A percentile compares a stretch with the other conserved stretches of the same genome.
Conservation (phyloP, 768 basidiomycete genomes). For the Polyporus arcularius region DNA sequence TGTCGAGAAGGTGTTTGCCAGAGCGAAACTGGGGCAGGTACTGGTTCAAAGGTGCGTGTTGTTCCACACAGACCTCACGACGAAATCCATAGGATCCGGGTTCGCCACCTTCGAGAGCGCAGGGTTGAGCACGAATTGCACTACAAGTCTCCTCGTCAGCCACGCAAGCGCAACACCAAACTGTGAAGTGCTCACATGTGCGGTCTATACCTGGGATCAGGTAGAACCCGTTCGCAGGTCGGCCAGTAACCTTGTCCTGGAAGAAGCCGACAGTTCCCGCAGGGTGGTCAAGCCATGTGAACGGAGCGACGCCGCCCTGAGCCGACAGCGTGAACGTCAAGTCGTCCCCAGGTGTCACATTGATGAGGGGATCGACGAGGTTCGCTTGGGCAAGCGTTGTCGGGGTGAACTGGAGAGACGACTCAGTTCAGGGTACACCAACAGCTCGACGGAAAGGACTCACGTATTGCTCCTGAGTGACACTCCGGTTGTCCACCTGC, state of each 20-base stretch:
- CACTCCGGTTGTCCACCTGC: conserved; percentile 35
- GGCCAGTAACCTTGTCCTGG: conserved; percentile 41
- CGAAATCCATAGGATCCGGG: conserved; percentile 46
- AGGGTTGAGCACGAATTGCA: conserved; percentile 42
- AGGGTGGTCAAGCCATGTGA: conserved; percentile 65
- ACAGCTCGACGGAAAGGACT: conserved; percentile 23
- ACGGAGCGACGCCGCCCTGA: conserved; percentile 52
- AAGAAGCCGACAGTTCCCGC: conserved; percentile 55
- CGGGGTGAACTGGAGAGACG: conserved; percentile 48
- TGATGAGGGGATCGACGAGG: conserved; percentile 54
- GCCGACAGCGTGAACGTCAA: conserved; percentile 55
- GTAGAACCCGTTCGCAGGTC: conserved; percentile 54
- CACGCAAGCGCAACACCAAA: neutral
- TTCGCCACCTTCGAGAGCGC: conserved; percentile 39
- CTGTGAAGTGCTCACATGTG: conserved; percentile 41
- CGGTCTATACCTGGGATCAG: conserved; percentile 54
- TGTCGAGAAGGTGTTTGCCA: no score
- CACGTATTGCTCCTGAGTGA: conserved; percentile 56
- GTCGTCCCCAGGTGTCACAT: conserved; percentile 32
- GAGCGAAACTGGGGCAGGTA: no score
- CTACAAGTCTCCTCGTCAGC: conserved; percentile 23
- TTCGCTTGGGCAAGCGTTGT: conserved; percentile 45
- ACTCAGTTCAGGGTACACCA: neutral
- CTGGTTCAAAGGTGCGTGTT: conserved; percentile 41
- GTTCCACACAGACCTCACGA: conserved; percentile 55